These are phyloP conservation scores for Exophiala oligosperma DNA, from an alignment of 2,329 filamentous ascomycete genomes.

Conservation along the genomic window DNA sequence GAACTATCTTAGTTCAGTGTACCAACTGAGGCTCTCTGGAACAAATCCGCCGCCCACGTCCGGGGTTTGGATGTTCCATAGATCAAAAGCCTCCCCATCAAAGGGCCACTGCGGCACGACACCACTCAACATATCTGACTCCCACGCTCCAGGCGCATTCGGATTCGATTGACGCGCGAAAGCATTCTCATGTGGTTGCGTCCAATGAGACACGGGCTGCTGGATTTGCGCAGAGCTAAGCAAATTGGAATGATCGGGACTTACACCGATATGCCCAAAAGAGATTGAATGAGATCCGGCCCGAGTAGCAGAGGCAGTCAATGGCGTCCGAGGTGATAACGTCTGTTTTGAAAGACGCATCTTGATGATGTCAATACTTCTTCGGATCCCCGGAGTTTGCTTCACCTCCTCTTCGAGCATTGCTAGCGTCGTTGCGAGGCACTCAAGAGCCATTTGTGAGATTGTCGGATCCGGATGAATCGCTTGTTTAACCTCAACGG, in stretches of 20 bases:
- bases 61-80: background rate
- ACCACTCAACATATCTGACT: background rate
- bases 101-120: background rate
- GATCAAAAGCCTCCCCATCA: background rate
- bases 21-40: background rate
- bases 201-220: no score
- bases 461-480: background rate
- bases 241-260: no score
- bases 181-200: no score
- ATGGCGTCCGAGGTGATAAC: background rate
- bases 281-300: background rate
- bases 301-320: background rate
- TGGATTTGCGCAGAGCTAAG: no score
- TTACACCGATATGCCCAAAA: background rate
- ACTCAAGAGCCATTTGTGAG: background rate
- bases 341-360: background rate
- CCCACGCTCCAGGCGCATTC: no score
- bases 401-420: background rate
- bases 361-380: conserved; percentile 1
- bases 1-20: background rate
- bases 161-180: no score
- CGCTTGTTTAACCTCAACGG: background rate
- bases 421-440: background rate
- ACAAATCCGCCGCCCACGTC: background rate
- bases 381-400: background rate